phyloP scores from a whole-genome alignment of 2,329 filamentous ascomycete species.

The Chrysoporthe deuterocubensis region DNA sequence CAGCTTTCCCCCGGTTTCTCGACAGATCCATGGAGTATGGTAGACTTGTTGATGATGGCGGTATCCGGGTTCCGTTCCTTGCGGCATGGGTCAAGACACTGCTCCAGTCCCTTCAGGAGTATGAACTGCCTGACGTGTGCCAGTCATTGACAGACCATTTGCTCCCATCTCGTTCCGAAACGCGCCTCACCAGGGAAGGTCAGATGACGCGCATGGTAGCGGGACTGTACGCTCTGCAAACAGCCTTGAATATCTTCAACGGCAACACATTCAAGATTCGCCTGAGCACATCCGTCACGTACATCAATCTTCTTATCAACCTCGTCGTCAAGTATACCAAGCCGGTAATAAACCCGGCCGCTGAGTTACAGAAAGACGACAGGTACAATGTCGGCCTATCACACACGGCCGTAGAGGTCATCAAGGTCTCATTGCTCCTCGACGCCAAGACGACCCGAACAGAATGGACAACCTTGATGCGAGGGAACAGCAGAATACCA shows the following conservation, averaged over 20 bases:
- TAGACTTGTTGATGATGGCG: slow-evolving; percentile 56
- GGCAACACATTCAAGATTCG: slow-evolving; percentile 49
- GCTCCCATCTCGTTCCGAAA: slow-evolving; percentile 66
- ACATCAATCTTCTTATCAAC: slow-evolving; percentile 68
- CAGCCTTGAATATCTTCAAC: slow-evolving; percentile 61
- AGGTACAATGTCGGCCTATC: slow-evolving; percentile 56
- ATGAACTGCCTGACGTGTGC: slow-evolving; percentile 79
- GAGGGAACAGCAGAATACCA: slow-evolving; percentile 63
- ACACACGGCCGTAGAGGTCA: slow-evolving; percentile 63
- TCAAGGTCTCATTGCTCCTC: slow-evolving; percentile 68
- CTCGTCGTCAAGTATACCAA: slow-evolving; percentile 64
- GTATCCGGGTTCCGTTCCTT: slow-evolving; percentile 62
- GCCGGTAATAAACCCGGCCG: slow-evolving; percentile 60
- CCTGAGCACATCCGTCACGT: slow-evolving; percentile 60
- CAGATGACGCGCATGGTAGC: slow-evolving; percentile 66
- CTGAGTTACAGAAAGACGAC: slow-evolving; percentile 51
- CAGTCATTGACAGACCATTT: slow-evolving; percentile 78
- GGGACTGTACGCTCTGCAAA: slow-evolving; percentile 63
- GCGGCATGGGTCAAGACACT: slow-evolving; percentile 81
- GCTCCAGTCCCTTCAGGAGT: slow-evolving; percentile 74
- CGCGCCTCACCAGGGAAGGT: slow-evolving; percentile 58
- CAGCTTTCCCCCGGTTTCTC: slow-evolving; percentile 65
- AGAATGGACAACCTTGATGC: slow-evolving; percentile 67
- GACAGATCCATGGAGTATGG: slow-evolving; percentile 61
- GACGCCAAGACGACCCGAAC: slow-evolving; percentile 72